Evolutionary conservation across 1,284 basidiomycete genomes (phyloP).

Genomic region (Tilletiopsis washingtonensis): DNA sequence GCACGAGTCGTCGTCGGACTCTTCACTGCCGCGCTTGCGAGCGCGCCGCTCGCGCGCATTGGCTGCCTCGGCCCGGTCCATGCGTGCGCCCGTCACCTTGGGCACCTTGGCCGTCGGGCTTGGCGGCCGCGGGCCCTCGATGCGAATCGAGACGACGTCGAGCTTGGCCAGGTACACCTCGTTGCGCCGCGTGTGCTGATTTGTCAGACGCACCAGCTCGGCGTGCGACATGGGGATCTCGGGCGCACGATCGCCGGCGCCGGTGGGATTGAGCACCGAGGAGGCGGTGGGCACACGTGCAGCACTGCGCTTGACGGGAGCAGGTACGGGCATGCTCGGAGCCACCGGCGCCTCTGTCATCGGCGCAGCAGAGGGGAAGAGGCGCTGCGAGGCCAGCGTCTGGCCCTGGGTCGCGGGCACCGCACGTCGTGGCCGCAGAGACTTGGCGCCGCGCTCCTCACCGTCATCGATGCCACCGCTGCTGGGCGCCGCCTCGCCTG

Average conservation of each 20-base stretch:
- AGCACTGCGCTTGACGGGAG: too few relatives aligned
- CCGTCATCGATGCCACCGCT: background rate
- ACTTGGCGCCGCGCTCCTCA: background rate
- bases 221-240: background rate
- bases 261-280: too few relatives aligned
- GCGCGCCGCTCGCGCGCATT: background rate
- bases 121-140: conserved; percentile 3
- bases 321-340: too few relatives aligned
- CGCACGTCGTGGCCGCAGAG: background rate
- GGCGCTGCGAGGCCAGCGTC: background rate
- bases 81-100: background rate
- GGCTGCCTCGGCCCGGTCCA: background rate
- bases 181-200: conserved; percentile 1
- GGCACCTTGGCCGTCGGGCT: conserved; percentile 1
- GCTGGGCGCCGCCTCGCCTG: background rate
- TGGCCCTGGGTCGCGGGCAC: background rate
- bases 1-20: background rate
- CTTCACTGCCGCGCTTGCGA: background rate
- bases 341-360: background rate
- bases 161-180: conserved; percentile 2
- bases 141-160: background rate
- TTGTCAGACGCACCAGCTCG: background rate
- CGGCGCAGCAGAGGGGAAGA: background rate
- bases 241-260: background rate
- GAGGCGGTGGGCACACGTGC: too few relatives aligned